A percentile compares a stretch with the other conserved stretches of the same genome.
Conservation (phyloP, 192 early-diverging fungal species). For the Coemansia sp. region DNA sequence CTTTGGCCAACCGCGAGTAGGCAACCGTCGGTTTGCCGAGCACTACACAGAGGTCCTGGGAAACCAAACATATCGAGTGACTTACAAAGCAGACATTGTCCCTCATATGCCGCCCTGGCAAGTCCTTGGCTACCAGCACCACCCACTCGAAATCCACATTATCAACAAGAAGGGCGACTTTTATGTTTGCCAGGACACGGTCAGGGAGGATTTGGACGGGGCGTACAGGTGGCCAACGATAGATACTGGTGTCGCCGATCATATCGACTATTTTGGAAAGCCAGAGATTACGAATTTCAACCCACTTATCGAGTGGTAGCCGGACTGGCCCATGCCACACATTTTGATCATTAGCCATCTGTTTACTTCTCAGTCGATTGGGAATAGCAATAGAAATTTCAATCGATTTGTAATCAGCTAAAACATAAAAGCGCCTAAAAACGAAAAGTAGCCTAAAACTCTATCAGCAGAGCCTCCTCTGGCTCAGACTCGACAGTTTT, state of each 20-base stretch:
- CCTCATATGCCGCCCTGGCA: conserved; percentile 57
- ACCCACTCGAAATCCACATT: conserved; percentile 53
- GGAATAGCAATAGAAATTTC: background rate
- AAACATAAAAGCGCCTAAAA: background rate
- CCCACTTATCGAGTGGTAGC: conserved; percentile 44
- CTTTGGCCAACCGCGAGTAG: conserved; percentile 53
- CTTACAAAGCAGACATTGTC: conserved; percentile 49
- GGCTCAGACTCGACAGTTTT: background rate
- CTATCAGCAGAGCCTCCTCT: conserved; percentile 9
- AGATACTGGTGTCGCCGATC: conserved; percentile 49
- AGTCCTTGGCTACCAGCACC: conserved; percentile 56
- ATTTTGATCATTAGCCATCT: background rate
- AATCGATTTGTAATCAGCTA: background rate
- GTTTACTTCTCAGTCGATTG: too few species aligned
- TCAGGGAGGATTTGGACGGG: conserved; percentile 51
- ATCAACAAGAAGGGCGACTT: conserved; percentile 48
- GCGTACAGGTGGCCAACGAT: conserved; percentile 58
- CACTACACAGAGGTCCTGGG: conserved; percentile 50
- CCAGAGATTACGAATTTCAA: conserved; percentile 45
- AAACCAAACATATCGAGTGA: conserved; percentile 51
- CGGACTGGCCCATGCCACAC: background rate
- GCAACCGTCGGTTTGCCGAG: conserved; percentile 47
- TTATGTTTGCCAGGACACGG: conserved; percentile 54
- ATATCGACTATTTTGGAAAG: conserved; percentile 54
- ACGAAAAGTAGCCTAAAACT: background rate